Evolutionary conservation across 2,329 filamentous ascomycete species (phyloP).

Genomic region (Metarhizium humberi): DNA sequence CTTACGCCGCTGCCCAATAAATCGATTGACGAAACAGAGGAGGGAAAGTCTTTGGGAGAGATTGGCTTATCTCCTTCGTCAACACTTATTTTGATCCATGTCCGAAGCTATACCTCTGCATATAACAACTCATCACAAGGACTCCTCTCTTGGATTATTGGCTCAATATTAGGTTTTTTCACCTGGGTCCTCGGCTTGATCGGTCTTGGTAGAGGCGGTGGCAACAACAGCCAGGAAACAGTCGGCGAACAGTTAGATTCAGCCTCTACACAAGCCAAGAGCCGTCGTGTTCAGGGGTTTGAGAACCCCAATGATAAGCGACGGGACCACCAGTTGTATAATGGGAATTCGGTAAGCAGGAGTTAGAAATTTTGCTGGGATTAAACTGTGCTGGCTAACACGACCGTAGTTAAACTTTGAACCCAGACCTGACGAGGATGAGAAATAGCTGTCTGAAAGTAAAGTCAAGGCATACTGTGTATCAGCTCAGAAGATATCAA

Average conservation of each 20-base stretch:
- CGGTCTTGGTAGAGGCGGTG: conserved; percentile 13
- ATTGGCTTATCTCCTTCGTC: conserved; percentile 70
- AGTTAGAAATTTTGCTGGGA: not conserved
- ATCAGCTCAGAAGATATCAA: not conserved
- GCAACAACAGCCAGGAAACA: not conserved
- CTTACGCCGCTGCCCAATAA: conserved; percentile 69
- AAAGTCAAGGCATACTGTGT: not conserved
- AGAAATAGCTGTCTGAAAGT: conserved; percentile 18
- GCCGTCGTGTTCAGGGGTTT: conserved; percentile 17
- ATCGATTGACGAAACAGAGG: conserved; percentile 65
- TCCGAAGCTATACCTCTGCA: conserved; percentile 37
- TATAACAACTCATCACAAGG: conserved; percentile 24
- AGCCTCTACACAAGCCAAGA: conserved; percentile 12
- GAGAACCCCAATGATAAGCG: conserved; percentile 42
- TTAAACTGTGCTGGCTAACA: not conserved
- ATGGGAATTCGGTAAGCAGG: conserved; percentile 71
- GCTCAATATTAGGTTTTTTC: conserved; percentile 23
- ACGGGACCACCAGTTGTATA: conserved; percentile 68
- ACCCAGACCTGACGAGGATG: conserved; percentile 51
- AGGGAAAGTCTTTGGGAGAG: conserved; percentile 56
- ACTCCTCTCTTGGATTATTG: conserved; percentile 20
- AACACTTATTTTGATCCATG: conserved; percentile 72
- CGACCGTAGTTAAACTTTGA: conserved; percentile 54
- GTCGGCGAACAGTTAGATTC: conserved; percentile 2
- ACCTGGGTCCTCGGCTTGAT: conserved; percentile 25